Percentiles rank a stretch among this genome's conserved stretches.
Conservation (phyloP, 169 alveolate species). For the Eimeria praecox region DNA sequence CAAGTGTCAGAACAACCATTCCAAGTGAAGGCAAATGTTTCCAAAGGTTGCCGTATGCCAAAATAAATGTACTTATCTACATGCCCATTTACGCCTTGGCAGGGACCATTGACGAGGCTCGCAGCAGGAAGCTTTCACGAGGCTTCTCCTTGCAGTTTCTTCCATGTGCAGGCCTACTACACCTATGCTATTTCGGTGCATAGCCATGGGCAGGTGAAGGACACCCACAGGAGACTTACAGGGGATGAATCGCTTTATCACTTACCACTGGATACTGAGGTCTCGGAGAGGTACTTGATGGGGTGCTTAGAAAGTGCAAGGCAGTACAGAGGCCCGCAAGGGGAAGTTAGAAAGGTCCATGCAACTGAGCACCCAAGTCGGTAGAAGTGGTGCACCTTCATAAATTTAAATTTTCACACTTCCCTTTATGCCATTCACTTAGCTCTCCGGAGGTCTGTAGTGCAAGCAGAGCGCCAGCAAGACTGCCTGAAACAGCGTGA, state of each 20-base stretch:
- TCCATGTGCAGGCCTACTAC: conserved; percentile 65
- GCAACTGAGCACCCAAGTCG: conserved; percentile 58
- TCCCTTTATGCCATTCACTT: neutral
- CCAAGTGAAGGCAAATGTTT: neutral
- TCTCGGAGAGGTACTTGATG: conserved; percentile 74
- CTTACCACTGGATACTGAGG: conserved; percentile 74
- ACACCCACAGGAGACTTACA: conserved; percentile 79
- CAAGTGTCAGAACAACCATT: neutral
- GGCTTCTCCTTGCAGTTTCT: neutral
- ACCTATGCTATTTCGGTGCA: conserved; percentile 62
- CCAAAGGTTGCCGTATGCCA: neutral
- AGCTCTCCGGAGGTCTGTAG: neutral
- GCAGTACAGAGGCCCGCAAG: conserved; percentile 70
- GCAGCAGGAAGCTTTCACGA: neutral
- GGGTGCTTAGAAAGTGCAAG: conserved; percentile 73
- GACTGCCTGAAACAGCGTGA: neutral
- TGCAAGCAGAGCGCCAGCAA: neutral
- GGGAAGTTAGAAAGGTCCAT: conserved; percentile 58
- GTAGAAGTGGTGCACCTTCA: neutral
- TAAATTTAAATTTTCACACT: neutral
- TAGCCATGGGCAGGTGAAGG: conserved; percentile 74
- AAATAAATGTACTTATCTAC: neutral
- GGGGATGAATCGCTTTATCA: conserved; percentile 71
- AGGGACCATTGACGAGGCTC: neutral
- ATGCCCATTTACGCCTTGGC: neutral